Base-by-base conservation (phyloP, 495 filamentous ascomycete species). In the Xylona heveae region DNA sequence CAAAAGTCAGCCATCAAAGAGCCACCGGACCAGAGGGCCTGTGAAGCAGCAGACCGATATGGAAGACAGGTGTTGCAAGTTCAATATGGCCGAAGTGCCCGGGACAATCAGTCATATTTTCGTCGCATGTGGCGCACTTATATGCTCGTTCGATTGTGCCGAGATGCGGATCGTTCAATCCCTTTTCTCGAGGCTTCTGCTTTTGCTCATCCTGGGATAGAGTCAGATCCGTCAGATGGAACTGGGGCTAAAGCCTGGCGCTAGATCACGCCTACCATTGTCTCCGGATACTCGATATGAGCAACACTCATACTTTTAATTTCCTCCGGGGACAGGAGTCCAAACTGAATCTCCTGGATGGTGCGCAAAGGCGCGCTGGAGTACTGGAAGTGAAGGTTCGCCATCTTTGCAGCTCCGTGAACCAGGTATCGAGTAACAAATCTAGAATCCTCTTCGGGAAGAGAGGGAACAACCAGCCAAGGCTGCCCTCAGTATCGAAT, bases 21-120 rank as follows among this genome's bases (percentile, higher is more conserved):
- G 20, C 20, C 10, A 7, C 16, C 3, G 25, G 20, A 37, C 19
- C 14, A 16, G 24, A 34, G 7, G 24, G 26, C 12, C 28, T 25
- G 2, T 27, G 19, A 29, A 29, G 30, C 6, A 13, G 4, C 54
- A 34, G 39, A 66, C 63, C 78, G 43, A 81, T 81, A 45, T 99
- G 88, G 49, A 74, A 99, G 39, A 95, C 88, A 9, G 88, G 88
- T 42, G 73, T 75, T 7, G 88, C 82, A 33, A 99, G 66, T 48
- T 99, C 90, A 38, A 94, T 94, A 51, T 95, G 90, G 22, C 88
- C 88, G 44, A 94, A 99, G 52, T 99, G 88, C 19, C 88, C 88
- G 35, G 83, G 82, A 53, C 88, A 99, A 48, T 92, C 80, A 21
- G 78, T 74, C 64, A 91, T 91, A 43, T 74, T 70, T 52, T 95